Percentiles rank a stretch among this genome's conserved stretches.
Evolutionary conservation across 2,329 filamentous ascomycete genomes (phyloP).

Genomic region (Microthyrium microscopicum): DNA sequence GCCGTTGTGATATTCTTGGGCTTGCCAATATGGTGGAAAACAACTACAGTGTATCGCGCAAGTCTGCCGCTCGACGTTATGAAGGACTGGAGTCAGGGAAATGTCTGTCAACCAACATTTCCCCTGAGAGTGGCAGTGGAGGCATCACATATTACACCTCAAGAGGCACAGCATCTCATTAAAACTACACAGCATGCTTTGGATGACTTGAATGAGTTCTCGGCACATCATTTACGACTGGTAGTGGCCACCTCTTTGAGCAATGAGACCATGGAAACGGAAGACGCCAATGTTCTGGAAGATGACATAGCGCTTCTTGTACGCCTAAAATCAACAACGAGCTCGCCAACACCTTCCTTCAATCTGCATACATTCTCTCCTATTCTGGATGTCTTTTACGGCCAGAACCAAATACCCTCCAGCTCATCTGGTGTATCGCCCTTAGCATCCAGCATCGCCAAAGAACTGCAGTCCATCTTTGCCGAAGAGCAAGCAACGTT

Average conservation of each 20-base stretch:
- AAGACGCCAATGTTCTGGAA: constrained; percentile 18
- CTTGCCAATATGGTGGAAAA: constrained; percentile 89
- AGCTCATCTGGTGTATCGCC: constrained; percentile 53
- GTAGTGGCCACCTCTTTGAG: constrained; percentile 33
- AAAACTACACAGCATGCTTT: constrained; percentile 72
- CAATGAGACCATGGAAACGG: constrained; percentile 14
- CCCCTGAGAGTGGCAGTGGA: constrained; percentile 69
- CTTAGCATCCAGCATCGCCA: constrained; percentile 62
- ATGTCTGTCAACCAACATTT: constrained; percentile 74
- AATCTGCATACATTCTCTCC: constrained; percentile 53
- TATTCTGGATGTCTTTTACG: constrained; percentile 62
- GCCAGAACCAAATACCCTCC: constrained; percentile 49
- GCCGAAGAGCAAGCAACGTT: constrained; percentile 80
- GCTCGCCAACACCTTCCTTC: constrained; percentile 34
- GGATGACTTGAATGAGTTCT: constrained; percentile 74
- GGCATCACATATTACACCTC: constrained; percentile 44
- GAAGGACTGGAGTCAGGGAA: constrained; percentile 81
- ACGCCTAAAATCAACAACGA: constrained; percentile 47
- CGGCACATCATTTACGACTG: constrained; percentile 65
- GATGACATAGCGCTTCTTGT: constrained; percentile 48
- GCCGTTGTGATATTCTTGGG: constrained; percentile 66
- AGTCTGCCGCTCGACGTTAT: constrained; percentile 69
- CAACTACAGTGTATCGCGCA: constrained; percentile 81
- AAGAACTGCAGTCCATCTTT: constrained; percentile 62
- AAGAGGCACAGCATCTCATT: constrained; percentile 57